Evolutionary conservation across 2,329 filamentous ascomycete genomes (phyloP).

Genomic region (Cordyceps militaris): DNA sequence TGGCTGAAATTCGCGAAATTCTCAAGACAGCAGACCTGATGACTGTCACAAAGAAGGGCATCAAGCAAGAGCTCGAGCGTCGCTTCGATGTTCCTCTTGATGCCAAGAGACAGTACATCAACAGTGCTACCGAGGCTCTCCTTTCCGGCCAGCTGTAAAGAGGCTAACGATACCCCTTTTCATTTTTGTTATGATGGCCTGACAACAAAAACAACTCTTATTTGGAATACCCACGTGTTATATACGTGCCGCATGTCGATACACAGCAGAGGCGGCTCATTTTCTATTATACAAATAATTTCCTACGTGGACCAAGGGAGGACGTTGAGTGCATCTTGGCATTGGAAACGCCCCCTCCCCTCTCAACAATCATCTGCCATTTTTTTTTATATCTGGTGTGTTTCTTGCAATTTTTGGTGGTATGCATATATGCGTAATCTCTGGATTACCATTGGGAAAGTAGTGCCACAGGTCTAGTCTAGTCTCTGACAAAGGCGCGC

Average conservation of each 20-base stretch:
- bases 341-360: neutral
- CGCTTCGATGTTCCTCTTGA: constrained; percentile 84
- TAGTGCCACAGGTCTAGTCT: neutral
- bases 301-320: neutral
- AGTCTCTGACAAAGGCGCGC: neutral
- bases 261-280: constrained; percentile 7
- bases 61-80: constrained; percentile 87
- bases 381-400: neutral
- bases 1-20: constrained; percentile 93
- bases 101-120: constrained; percentile 85
- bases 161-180: neutral
- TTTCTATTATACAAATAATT: neutral
- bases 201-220: neutral
- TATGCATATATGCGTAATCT: neutral
- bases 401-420: neutral
- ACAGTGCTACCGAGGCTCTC: constrained; percentile 75
- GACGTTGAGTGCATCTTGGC: neutral
- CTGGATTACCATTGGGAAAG: neutral
- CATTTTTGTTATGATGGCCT: neutral
- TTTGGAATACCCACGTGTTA: constrained; percentile 9
- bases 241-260: constrained; percentile 10
- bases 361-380: neutral
- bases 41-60: constrained; percentile 97
- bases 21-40: constrained; percentile 88
- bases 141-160: constrained; percentile 66